Evolutionary conservation across 1,284 basidiomycete species (phyloP), one percentile per base, ranked within the genome.

Genomic region (Heterobasidion occidentale): DNA sequence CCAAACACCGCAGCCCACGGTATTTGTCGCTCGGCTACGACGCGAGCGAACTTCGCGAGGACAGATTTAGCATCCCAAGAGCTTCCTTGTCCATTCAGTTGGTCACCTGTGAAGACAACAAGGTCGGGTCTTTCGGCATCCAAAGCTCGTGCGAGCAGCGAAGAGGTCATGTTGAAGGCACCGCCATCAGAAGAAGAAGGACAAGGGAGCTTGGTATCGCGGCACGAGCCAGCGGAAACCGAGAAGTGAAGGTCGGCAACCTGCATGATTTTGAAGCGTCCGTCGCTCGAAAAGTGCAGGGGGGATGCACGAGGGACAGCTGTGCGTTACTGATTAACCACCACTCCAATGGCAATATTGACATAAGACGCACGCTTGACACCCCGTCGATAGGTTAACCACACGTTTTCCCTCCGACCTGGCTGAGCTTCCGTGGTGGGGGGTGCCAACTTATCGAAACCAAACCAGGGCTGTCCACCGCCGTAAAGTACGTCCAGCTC

Each of bases 1-100:
- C 95, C 92, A 67, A 97, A 92, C 6, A 98, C 81, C 0, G 87
- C 89, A 2, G 91, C 84, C 92, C 94, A 99, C 0, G 94, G 88
- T 36, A 97, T 89, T 50, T 78, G 71, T 27, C 88, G 81, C 12
- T 86, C 79, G 9, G 89, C 89, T 5, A 92, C 87, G 0, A 84
- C 84, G 17, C 76, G 77, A 0, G 92, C 85, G 65, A 94, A 95
- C 70, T 96, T 96, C 3, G 94, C 87, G 4, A 98, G 74, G 2
- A 95, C 89, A 3, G 86, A 89, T 61, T 85, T 83, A 3, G 88
- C 77, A 62, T 97, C 93, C 89, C 94, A 98, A 0, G 87, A 85
- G 0, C 90, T 92, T 1, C 80, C 79, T 68, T 98, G 94, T 0
- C 92, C 92, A 59, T 94, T 94, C 14, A 94, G 76, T 68, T 90